Conservation (phyloP, 2,329 filamentous ascomycete species). For the Fusarium sp. region DNA sequence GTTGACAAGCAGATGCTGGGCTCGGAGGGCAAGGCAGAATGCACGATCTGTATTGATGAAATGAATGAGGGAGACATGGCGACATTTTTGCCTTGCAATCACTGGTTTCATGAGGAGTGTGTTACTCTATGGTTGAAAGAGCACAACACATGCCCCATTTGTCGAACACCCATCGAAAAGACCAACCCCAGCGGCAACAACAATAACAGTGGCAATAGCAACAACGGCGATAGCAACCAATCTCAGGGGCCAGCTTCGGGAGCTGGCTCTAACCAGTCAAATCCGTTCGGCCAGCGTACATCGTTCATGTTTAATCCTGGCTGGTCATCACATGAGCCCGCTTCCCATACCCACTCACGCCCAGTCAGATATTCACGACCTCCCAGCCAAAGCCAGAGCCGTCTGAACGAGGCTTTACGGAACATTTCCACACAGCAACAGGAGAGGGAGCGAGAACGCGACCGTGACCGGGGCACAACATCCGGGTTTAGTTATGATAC, state of each 20-base stretch:
- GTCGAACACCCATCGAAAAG: constrained; percentile 71
- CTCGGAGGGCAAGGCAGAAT: constrained; percentile 79
- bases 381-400: constrained; percentile 48
- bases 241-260: constrained; percentile 31
- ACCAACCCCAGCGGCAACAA: constrained; percentile 39
- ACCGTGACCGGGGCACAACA: constrained; percentile 42
- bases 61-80: constrained; percentile 81
- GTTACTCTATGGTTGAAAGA: constrained; percentile 87
- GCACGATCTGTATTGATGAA: constrained; percentile 94
- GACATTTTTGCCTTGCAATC: constrained; percentile 84
- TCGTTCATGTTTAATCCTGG: constrained; percentile 6
- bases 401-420: constrained; percentile 51
- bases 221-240: constrained; percentile 12
- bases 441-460: constrained; percentile 46
- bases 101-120: constrained; percentile 93
- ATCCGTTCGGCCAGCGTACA: constrained; percentile 14
- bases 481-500: constrained; percentile 52
- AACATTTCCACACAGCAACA: constrained; percentile 49
- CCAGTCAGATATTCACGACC: constrained; percentile 42
- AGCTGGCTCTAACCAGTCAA: constrained; percentile 22
- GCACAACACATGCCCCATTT: constrained; percentile 93
- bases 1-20: constrained; percentile 78
- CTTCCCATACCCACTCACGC: constrained; percentile 25
- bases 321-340: constrained; percentile 10
- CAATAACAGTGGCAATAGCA: constrained; percentile 20